Base-by-base conservation (phyloP, 371 early-diverging fungal species). In the Mycotypha africana region DNA sequence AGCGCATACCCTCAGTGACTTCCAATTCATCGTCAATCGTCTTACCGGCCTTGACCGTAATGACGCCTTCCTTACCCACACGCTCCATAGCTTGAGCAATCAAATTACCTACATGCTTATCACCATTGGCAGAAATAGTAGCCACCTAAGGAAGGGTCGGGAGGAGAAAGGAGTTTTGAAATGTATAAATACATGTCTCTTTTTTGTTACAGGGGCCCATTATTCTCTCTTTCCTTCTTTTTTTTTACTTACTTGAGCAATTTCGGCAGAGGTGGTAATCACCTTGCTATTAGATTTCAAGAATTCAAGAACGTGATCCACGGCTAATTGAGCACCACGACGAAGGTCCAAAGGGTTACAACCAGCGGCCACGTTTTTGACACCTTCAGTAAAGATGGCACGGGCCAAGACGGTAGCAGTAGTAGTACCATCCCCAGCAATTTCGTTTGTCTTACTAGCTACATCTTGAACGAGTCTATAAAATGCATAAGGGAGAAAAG, bases 31-130 rank as follows among this genome's bases (percentile, higher is more conserved):
- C 98, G 14, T 89, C 87, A 40, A 95, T 84, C 47, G 98, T 97
- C 83, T 96, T 97, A 60, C 98, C 98, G 65, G 96, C 98, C 81
- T 94, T 93, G 60, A 95, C 92, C 3, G 97, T 97, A 70, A 97
- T 97, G 35, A 95, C 98, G 61, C 98, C 98, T 78, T 97, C 98
- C 81, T 96, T 97, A 64, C 97, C 97, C 52, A 97, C 98, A 82
- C 95, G 95, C 65, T 93, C 96, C 98, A 97, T 97, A 38, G 98
- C 98, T 57, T 91, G 89, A 42, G 67, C 95, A 75, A 97, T 93
- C 74, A 97, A 65, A 50, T 84, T 69, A 53, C 98, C 98, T 21
- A 97, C 89, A 59, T 93, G 91, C 57, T 82, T 81, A 76, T 97
- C 98, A 56, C 98, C 98, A 72, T 97, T 97, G 50, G 98, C 98